phyloP scores from a whole-genome alignment of 768 basidiomycete genomes.

The Suillus spraguei region DNA sequence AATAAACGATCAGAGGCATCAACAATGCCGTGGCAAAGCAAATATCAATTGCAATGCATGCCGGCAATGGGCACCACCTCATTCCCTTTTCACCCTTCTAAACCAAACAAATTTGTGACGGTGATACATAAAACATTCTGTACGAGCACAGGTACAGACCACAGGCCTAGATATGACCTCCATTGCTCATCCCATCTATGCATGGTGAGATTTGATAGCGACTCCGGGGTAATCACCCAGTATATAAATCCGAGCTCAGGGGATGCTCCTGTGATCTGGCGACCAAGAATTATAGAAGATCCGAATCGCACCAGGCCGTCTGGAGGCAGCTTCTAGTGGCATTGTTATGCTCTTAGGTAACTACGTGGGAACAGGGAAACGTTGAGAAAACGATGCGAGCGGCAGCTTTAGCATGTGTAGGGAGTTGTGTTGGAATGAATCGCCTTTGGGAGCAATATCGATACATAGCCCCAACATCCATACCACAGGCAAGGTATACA shows the following conservation, averaged over 20 bases:
- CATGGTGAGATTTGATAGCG: not conserved
- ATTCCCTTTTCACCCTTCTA: not conserved
- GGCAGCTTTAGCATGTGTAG: not conserved
- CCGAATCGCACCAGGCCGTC: not conserved
- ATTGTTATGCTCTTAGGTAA: not conserved
- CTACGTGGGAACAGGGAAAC: not conserved
- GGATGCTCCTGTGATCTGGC: not conserved
- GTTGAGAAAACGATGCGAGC: not conserved
- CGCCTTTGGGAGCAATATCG: not conserved
- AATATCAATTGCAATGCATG: not conserved
- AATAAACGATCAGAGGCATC: not conserved
- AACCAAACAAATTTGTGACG: not conserved
- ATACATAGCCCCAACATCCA: not conserved
- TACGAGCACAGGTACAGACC: not conserved
- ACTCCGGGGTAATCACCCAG: not conserved
- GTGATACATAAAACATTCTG: not conserved
- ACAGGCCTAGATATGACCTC: not conserved
- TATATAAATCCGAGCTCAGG: not conserved
- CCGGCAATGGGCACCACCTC: not conserved
- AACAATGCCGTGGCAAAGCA: not conserved
- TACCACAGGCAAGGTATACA: not conserved
- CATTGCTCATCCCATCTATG: not conserved
- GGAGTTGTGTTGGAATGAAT: not conserved
- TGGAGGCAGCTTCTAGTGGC: not conserved
- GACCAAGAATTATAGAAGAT: not conserved